Evolutionary conservation across 495 filamentous ascomycete species (phyloP), one percentile per base, ranked within the genome.

Genomic region (Poronia punctata): DNA sequence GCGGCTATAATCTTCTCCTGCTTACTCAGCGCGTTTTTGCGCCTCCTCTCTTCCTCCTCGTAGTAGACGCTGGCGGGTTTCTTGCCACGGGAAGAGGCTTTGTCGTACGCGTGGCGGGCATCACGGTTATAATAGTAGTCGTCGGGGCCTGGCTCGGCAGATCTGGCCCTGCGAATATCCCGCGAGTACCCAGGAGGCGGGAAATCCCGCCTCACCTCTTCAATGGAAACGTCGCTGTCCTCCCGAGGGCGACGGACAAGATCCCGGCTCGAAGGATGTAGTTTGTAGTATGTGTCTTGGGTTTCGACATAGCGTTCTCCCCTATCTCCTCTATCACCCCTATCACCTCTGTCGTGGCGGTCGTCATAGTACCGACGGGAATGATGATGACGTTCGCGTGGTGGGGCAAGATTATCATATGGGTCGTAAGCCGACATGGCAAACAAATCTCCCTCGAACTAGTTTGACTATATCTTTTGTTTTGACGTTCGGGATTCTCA

Each of bases 201-300:
- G 45, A 82, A 85, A 22, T 84, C 78, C 34, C 80, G 74, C 43
- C 68, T 72, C 31, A 84, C 68, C 60, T 83, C 78, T 60, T 86
- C 83, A 45, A 84, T 61, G 2, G 75, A 72, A 19, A 79, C 47
- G 40, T 81, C 79, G 48, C 71, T 70, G 44, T 80, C 75, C 43
- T 71, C 65, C 35, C 74, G 70, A 14, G 64, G 55, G 14, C 72
- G 71, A 35, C 71, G 71, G 18, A 84, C 65, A 27, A 80, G 51
- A 33, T 76, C 76, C 44, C 56, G 66, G 16, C 52, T 48, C 20
- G 42, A 55, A 16, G 54, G 61, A 28, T 60, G 49, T 29, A 63
- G 56, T 38, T 61, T 64, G 22, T 69, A 57, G 40, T 72, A 71
- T n/a, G 56, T 66, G 45, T 73, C 71, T 52, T 68, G 61, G 29